phyloP scores from a whole-genome alignment of 2,329 filamentous ascomycete genomes.

The Xylaria sp. region DNA sequence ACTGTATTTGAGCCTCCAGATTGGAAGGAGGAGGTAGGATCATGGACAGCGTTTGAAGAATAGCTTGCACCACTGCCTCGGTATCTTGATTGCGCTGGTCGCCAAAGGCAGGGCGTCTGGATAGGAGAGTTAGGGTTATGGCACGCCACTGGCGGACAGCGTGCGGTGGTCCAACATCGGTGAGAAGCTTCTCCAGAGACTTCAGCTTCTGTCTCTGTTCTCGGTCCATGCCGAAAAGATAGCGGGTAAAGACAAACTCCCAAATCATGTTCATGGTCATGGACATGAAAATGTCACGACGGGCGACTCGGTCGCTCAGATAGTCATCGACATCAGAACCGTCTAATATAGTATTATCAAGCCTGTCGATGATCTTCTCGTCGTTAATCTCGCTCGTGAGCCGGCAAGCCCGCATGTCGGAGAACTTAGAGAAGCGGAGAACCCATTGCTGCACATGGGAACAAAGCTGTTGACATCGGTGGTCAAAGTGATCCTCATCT shows the following conservation, averaged over 20 bases:
- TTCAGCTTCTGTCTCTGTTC: slow-evolving; percentile 99
- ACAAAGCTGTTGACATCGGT: slow-evolving; percentile 92
- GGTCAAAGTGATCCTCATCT: slow-evolving; percentile 96
- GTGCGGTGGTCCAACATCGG: slow-evolving; percentile 84
- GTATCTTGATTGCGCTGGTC: slow-evolving; percentile 88
- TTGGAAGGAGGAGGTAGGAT: slow-evolving; percentile 89
- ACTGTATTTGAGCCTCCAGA: slow-evolving; percentile 81
- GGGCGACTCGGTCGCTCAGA: slow-evolving; percentile 85
- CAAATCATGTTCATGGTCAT: slow-evolving; percentile 99
- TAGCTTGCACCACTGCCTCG: slow-evolving; percentile 92
- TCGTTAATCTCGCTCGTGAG: slow-evolving; percentile 86
- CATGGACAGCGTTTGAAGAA: slow-evolving; percentile 83
- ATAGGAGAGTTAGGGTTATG: slow-evolving; percentile 89
- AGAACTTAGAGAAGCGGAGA: slow-evolving; percentile 96
- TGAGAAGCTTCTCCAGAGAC: slow-evolving; percentile 88
- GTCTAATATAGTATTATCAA: slow-evolving; percentile 94
- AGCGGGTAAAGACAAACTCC: slow-evolving; percentile 98
- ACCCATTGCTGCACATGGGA: slow-evolving; percentile 98
- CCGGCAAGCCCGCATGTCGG: slow-evolving; percentile 88
- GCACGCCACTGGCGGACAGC: slow-evolving; percentile 99
- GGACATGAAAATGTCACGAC: slow-evolving; percentile 97
- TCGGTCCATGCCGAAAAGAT: slow-evolving; percentile 97
- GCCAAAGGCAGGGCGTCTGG: slow-evolving; percentile 81
- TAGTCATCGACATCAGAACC: slow-evolving; percentile 92
- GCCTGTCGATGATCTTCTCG: slow-evolving; percentile 91